Evolutionary conservation across 2,329 filamentous ascomycete species (phyloP), one percentile per base, ranked within the genome.

Genomic region (Fusarium albosuccineum): DNA sequence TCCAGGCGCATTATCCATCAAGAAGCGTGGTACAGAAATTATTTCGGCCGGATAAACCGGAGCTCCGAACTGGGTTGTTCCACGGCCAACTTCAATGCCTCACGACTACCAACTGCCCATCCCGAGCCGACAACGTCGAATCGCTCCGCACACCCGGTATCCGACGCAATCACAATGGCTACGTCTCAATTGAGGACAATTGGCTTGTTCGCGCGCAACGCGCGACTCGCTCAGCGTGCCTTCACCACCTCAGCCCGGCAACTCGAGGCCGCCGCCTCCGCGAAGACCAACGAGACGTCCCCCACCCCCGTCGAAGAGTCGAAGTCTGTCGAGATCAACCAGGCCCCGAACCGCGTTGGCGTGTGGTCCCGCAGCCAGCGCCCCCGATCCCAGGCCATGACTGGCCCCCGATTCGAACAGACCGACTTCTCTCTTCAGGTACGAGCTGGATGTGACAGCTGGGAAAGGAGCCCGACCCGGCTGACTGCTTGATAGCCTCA

Each of bases 361-460:
- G 86, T 93, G 62, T 99, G 96, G 96, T 93, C 93, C 64, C 83
- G 88, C 76, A 97, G 89, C 82, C 96, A 99, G 86, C 88, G 89
- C 80, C 89, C 93, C 39, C 87, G 95, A 74, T 86, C 88, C 55
- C 81, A 89, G 79, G 96, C 94, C 54, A 99, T 99, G 95, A 89
- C 89, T 41, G 96, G 96, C 41, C 96, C 96, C 69, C 86, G 95
- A 73, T 99, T 99, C 76, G 96, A 99, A 85, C 95, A 98, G 88
- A 98, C 93, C 34, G 93, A 97, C 75, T 95, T 98, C 82, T 89
- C 91, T 73, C 82, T 91, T 71, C 96, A 99, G 92, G 95, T 97
- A 84, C 71, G 88, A 37, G 13, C 45, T 26, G 59, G 33, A 41
- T 11, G 45, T 34, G 41, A 27, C 30, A 45, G 34, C 50, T 59